Evolutionary conservation across 2,329 filamentous ascomycete genomes (phyloP), one percentile per base, ranked within the genome.

Genomic region (Arthrobotrys musiformis): DNA sequence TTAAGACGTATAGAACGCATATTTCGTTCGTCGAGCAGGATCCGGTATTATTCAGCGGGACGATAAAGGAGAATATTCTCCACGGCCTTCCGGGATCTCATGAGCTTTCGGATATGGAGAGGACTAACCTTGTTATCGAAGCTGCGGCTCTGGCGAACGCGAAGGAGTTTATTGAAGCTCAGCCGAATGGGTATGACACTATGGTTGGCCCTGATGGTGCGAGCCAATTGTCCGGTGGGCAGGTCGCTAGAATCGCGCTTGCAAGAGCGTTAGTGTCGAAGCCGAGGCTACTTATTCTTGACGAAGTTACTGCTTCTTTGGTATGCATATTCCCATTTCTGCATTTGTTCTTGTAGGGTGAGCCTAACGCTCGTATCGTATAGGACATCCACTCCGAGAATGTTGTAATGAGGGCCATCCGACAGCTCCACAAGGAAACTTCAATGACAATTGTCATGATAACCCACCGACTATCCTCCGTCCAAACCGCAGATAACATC

Each of bases 11-110:
- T 83, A 85, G 88, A 37, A 83, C 84, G 2, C 82, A 86, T 30
- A 90, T 91, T 67, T 88, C 89, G 0, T 84, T 91, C 6, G 90
- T 92, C 4, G 88, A 90, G 70, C 90, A 92, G 80, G 89, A 92
- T 70, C 89, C 90, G 0, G 89, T 90, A 67, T 84, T 91, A 0
- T 92, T 92, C 82, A 90, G 90, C 80, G 87, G 89, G 24, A 88
- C 88, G 2, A 85, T 87, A 35, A 82, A 86, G 26, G 85, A 86
- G 74, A 89, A 86, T 66, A 87, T 88, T 66, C 85, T 84, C 8
- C 85, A 87, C 46, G 87, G 87, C 17, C 82, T 86, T 33, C 81
- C 87, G 44, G 85, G 85, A 79, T 86, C 85, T 0, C 0, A 82
- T 90, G 3, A 84, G 86, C 73, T 77, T 19, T 70, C 74, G n/a